These are phyloP conservation scores for Barnettozyma siamensis DNA, from an alignment of 805 yeast genomes.

Conservation along the genomic window DNA sequence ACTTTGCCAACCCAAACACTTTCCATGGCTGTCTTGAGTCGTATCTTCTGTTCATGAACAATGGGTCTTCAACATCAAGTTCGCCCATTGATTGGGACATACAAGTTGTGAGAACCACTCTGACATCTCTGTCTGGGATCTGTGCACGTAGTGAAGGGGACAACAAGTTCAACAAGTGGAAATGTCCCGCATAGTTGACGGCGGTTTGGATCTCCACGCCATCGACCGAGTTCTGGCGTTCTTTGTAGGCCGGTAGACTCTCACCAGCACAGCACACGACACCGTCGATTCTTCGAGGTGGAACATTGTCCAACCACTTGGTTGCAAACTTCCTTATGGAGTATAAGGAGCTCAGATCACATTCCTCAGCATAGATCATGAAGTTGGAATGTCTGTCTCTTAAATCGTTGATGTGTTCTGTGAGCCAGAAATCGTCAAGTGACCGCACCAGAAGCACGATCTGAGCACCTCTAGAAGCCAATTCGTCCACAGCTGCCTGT, in stretches of 20 bases:
- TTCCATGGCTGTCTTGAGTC: conserved; percentile 63
- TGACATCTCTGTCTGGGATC: conserved; percentile 91
- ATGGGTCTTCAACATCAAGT: conserved; percentile 54
- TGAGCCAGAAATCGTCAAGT: conserved; percentile 63
- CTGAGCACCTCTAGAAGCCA: conserved; percentile 85
- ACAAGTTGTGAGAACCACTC: conserved; percentile 77
- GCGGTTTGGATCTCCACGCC: conserved; percentile 87
- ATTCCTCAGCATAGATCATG: conserved; percentile 84
- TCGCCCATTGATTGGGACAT: conserved; percentile 69
- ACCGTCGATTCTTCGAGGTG: conserved; percentile 89
- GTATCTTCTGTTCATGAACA: conserved; percentile 56
- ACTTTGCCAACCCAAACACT: conserved; percentile 76
- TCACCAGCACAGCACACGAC: conserved; percentile 86
- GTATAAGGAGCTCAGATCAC: conserved; percentile 69
- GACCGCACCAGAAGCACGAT: conserved; percentile 65
- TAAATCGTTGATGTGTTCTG: conserved; percentile 74
- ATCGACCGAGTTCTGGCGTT: conserved; percentile 65
- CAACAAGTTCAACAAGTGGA: conserved; percentile 70
- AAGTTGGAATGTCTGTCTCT: conserved; percentile 64
- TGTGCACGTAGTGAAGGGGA: conserved; percentile 84
- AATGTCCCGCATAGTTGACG: conserved; percentile 75
- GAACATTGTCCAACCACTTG: conserved; percentile 84
- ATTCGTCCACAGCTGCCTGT: conserved; percentile 61
- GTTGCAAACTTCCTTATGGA: conserved; percentile 89
- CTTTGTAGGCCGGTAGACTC: conserved; percentile 59